Evolutionary conservation across 495 filamentous ascomycete species (phyloP), one percentile per base, ranked within the genome.

Genomic region (Neurospora sp.): DNA sequence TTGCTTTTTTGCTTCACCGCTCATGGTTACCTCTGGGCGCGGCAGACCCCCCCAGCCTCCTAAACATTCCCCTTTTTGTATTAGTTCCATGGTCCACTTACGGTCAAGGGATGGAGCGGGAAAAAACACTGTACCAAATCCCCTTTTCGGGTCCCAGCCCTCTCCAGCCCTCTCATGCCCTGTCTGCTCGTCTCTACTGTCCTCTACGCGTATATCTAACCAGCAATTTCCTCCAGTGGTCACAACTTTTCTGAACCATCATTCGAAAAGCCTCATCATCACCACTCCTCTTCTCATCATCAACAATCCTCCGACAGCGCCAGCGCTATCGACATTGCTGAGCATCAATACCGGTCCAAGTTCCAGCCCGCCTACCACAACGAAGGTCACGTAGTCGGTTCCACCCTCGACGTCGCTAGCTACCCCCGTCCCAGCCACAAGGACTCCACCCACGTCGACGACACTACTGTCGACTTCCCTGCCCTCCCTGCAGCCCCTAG

Each of bases 321-420:
- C 53, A 65, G 53, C 27, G 81, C 85, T 74, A 87, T 97, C 82
- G 94, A 97, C 87, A 81, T 91, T 74, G 91, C 91, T 80, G 94
- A 97, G 85, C 89, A 89, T 82, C 89, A 95, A 80, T 96, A 92
- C 84, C 93, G 94, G 81, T 87, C 90, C 82, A 91, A 91, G 76
- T 85, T 90, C 82, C 87, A 91, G 77, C 90, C 92, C 70, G 87
- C 82, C 74, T 91, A 91, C 87, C 86, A 86, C 78, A 87, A 88
- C 77, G 86, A 90, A 79, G 71, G 76, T 71, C 65, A 71, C 71
- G 86, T 87, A 80, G 83, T 86, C 74, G 79, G 73, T 69, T 83
- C 78, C 83, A 90, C 80, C 81, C 83, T 85, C 81, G 83, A 80
- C 82, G 79, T 77, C 31, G 77, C 83, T 68, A 74, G 74, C 77